Conservation (phyloP, 305 asterid genomes). For the Petunia hybrid region DNA sequence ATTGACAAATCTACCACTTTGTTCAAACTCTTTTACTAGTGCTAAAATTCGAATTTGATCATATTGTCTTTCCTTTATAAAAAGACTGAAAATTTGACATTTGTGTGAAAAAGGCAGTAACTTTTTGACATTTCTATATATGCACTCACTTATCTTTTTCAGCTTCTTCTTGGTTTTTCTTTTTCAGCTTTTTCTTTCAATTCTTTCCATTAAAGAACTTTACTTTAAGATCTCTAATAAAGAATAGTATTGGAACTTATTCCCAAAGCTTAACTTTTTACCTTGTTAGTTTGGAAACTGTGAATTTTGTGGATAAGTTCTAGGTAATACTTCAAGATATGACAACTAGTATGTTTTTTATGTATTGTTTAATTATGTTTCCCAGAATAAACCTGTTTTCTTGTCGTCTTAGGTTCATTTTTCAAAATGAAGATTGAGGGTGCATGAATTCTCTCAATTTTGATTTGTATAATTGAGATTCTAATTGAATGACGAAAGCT, state of each 20-base stretch:
- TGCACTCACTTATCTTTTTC: slow-evolving; percentile 20
- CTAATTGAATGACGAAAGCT: slow-evolving; percentile 57
- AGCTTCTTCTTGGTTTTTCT: neutral
- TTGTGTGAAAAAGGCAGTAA: slow-evolving; percentile 26
- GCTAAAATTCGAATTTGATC: slow-evolving; percentile 30
- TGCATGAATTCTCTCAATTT: slow-evolving; percentile 45
- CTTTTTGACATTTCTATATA: slow-evolving; percentile 22
- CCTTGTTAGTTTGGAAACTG: slow-evolving; percentile 13
- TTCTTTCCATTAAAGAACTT: neutral
- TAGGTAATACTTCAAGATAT: neutral
- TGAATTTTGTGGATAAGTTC: slow-evolving; percentile 20
- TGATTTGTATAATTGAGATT: slow-evolving; percentile 57
- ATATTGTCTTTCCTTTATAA: slow-evolving; percentile 5
- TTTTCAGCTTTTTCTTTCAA: neutral
- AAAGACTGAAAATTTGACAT: slow-evolving; percentile 23
- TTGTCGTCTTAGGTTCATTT: slow-evolving; percentile 40
- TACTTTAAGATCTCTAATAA: slow-evolving; percentile 8
- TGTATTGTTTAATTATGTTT: slow-evolving; percentile 39
- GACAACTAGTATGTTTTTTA: slow-evolving; percentile 35
- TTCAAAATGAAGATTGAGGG: slow-evolving; percentile 44
- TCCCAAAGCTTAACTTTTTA: neutral
- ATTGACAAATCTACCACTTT: slow-evolving; percentile 28
- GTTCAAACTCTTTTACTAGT: slow-evolving; percentile 21
- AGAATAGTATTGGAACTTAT: neutral
- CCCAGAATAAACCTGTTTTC: slow-evolving; percentile 37